phyloP scores from a whole-genome alignment of 176 grass and related monocot genomes.

The Paspalum vaginatum region DNA sequence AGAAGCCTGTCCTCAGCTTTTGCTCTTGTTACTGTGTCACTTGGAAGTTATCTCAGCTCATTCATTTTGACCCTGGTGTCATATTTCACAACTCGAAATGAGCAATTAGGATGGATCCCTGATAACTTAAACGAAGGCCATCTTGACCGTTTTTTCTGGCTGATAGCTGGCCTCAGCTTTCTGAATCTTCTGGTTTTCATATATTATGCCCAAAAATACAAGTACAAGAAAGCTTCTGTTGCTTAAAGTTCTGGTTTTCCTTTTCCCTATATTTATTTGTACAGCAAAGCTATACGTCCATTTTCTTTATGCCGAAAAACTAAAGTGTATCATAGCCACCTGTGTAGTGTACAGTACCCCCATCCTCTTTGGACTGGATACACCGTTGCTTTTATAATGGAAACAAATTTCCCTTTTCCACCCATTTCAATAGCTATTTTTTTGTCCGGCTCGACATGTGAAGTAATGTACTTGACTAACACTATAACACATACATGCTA shows the following conservation, averaged over 20 bases:
- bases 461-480: not conserved
- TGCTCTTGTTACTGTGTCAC: conserved; percentile 65
- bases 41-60: conserved; percentile 81
- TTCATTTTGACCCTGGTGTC: conserved; percentile 71
- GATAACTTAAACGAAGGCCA: conserved; percentile 93
- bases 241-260: conserved; percentile 11
- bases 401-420: not conserved
- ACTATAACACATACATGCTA: no score
- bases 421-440: not conserved
- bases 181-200: conserved; percentile 70
- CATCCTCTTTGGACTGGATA: conserved; percentile 4
- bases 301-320: not conserved
- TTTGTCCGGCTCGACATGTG: not conserved
- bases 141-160: conserved; percentile 84
- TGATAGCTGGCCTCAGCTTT: conserved; percentile 64
- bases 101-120: conserved; percentile 71
- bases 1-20: conserved; percentile 76
- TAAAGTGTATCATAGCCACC: not conserved
- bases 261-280: conserved; percentile 7
- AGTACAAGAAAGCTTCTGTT: conserved; percentile 55
- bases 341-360: not conserved
- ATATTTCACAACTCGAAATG: conserved; percentile 52
- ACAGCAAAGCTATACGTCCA: not conserved
- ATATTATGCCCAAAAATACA: conserved; percentile 58
- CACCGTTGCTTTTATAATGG: not conserved